Percentiles rank a stretch among this genome's conserved stretches.
Conservation (phyloP, 768 basidiomycete genomes). For the Tricholoma hemisulphureum region DNA sequence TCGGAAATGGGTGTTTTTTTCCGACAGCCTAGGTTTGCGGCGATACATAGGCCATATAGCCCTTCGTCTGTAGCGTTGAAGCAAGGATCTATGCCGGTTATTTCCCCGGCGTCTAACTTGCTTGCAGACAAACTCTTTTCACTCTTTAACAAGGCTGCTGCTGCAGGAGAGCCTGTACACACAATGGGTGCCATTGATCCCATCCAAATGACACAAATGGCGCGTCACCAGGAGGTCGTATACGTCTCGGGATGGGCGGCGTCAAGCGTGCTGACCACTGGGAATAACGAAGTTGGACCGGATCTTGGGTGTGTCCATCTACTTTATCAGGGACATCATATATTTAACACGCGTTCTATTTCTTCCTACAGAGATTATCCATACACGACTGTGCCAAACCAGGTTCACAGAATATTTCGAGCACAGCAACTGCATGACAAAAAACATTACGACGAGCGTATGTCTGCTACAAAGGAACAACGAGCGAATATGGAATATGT, state of each 20-base stretch:
- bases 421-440: conserved; percentile 92
- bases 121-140: conserved; percentile 84
- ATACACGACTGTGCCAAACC: conserved; percentile 94
- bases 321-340: neutral
- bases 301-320: conserved; percentile 72
- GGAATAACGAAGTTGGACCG: conserved; percentile 88
- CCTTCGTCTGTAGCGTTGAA: conserved; percentile 80
- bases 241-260: conserved; percentile 95
- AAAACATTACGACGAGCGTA: conserved; percentile 88
- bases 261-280: conserved; percentile 83
- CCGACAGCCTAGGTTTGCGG: conserved; percentile 65
- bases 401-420: conserved; percentile 87
- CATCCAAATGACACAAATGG: conserved; percentile 95
- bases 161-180: conserved; percentile 68
- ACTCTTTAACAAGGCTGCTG: conserved; percentile 60
- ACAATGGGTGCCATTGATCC: conserved; percentile 95
- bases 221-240: conserved; percentile 76
- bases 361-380: conserved; percentile 75
- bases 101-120: conserved; percentile 73
- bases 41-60: conserved; percentile 76
- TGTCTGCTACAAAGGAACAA: conserved; percentile 60
- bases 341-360: neutral
- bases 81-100: conserved; percentile 81
- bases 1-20: conserved; percentile 72
- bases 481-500: conserved; percentile 72